Conservation (phyloP, 306 rosid genomes). For the Dicorynia guianensis region DNA sequence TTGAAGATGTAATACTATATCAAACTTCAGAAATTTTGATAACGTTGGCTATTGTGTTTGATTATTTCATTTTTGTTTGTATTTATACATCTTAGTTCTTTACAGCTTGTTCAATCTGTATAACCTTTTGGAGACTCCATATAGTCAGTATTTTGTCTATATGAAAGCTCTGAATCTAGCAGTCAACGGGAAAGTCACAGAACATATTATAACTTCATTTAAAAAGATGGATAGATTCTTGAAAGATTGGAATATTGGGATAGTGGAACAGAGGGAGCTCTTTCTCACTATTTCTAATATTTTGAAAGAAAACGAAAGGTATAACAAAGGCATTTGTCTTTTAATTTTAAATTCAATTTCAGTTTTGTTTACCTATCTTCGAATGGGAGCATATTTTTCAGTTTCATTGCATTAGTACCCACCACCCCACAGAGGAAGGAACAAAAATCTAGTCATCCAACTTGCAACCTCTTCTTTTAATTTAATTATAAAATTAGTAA, state of each 20-base stretch:
- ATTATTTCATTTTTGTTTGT: not conserved
- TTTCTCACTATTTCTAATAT: constrained; percentile 75
- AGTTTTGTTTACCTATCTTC: constrained; percentile 5
- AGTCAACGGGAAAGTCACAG: constrained; percentile 79
- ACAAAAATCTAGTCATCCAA: constrained; percentile 6
- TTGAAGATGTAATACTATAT: constrained; percentile 71
- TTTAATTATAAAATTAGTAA: not conserved
- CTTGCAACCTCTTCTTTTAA: not conserved
- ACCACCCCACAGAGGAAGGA: too few species aligned
- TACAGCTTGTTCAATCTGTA: constrained; percentile 88
- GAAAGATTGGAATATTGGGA: constrained; percentile 92
- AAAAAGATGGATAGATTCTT: constrained; percentile 80
- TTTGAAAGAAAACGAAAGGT: constrained; percentile 89
- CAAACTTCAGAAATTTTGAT: not conserved
- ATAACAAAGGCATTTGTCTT: constrained; percentile 26
- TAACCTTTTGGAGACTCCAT: constrained; percentile 83
- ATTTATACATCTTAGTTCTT: constrained; percentile 20
- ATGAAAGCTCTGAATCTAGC: constrained; percentile 77
- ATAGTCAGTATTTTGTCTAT: constrained; percentile 78
- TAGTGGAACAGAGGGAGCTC: constrained; percentile 72
- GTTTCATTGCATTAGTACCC: not conserved
- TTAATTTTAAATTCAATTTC: constrained; percentile 1
- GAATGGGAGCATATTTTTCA: not conserved
- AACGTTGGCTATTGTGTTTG: not conserved
- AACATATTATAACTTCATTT: constrained; percentile 73